Evolutionary conservation across 2,329 filamentous ascomycete species (phyloP).

Genomic region (Teratosphaeria zuluensis): DNA sequence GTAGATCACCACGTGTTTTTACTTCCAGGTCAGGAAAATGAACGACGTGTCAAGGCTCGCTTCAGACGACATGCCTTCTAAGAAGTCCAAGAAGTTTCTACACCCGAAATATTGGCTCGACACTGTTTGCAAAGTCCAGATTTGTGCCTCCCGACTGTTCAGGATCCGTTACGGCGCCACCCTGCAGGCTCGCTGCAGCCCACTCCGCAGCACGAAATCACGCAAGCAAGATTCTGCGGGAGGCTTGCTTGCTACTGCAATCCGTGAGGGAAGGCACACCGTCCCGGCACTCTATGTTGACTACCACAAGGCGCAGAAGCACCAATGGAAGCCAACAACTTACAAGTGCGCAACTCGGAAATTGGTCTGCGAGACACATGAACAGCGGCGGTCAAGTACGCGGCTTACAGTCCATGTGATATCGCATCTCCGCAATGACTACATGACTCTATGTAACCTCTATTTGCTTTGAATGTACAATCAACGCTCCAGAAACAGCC

Average conservation of each 20-base stretch:
- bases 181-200: neutral
- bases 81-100: neutral
- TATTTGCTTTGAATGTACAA: neutral
- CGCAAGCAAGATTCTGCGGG: too few relatives aligned
- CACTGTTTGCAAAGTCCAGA: neutral
- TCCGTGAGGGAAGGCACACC: neutral
- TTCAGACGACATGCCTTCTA: neutral
- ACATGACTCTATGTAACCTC: too few relatives aligned
- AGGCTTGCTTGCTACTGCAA: neutral
- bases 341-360: neutral
- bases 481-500: neutral
- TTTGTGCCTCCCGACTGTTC: neutral
- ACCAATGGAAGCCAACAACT: neutral
- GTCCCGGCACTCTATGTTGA: neutral
- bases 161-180: neutral
- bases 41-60: neutral
- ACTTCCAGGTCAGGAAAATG: neutral
- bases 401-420: too few relatives aligned
- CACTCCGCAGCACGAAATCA: neutral
- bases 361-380: too few relatives aligned
- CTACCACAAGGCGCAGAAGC: neutral
- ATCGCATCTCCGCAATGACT: too few relatives aligned
- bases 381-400: too few relatives aligned
- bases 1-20: neutral
- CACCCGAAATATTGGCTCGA: neutral